Evolutionary conservation across 768 basidiomycete genomes (phyloP), one percentile per base, ranked within the genome.

Genomic region (Tulasnella sp.): DNA sequence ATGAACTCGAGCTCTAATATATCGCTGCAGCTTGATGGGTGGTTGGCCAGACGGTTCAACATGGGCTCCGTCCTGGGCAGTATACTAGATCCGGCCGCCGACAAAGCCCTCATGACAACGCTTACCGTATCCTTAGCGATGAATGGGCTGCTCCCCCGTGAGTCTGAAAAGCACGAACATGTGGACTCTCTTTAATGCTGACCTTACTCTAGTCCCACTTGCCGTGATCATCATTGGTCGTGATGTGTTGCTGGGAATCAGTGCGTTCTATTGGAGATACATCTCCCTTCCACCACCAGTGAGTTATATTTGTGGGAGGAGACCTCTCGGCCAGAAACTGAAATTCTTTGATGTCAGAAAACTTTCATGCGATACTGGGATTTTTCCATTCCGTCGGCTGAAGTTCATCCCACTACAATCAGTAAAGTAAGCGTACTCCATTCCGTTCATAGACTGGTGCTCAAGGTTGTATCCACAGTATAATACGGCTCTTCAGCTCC

Each of bases 31-130:
- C 87, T 91, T 75, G 97, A 99, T 80, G 97, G 97, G 0, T 98
- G 85, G 81, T 83, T 99, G 77, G 97, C 97, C 0, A 86, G 97
- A 79, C 87, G 87, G 75, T 98, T 87, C 85, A 90, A 92, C 36
- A 94, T 93, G 91, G 88, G 88, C 36, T 90, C 93, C 15, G 95
- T 99, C n/a, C 86, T 99, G 25, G 97, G 97, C 25, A 93, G 93
- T 11, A 95, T 99, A 76, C 87, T 99, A 15, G 97, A 99, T 82
- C 97, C 97, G 15, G 94, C 97, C 0, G 97, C 97, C 2, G 97
- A 99, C 87, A 99, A 99, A 83, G 86, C 89, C 14, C 85, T 99
- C 58, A 92, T 99, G 91, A 97, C 97, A 1, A 98, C 96, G 0
- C 85, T 99, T 80, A 94, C 93, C 0, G 84, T 96, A 68, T 91